A percentile compares a stretch with the other conserved stretches of the same genome.
Evolutionary conservation across 257 asterid species (phyloP).

Genomic region (Paraleonurus japonicus): DNA sequence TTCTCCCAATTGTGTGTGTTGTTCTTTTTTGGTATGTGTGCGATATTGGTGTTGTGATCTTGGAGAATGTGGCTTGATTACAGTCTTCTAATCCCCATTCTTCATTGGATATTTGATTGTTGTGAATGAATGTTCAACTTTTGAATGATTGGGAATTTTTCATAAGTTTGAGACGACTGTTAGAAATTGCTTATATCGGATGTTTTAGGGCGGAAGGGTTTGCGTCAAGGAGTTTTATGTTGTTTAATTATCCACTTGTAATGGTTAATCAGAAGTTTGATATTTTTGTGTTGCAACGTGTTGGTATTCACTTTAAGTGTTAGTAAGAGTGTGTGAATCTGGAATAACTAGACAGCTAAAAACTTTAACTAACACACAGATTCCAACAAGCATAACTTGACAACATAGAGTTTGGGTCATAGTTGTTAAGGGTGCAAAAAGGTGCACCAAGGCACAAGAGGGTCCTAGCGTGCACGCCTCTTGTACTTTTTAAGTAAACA

Average conservation of each 20-base stretch:
- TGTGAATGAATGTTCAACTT: not conserved
- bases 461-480: not conserved
- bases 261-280: not conserved
- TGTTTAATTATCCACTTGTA: not conserved
- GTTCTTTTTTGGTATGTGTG: not conserved
- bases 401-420: not conserved
- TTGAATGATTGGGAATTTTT: not conserved
- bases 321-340: not conserved
- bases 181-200: not conserved
- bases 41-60: conserved; percentile 6
- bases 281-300: not conserved
- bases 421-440: not conserved
- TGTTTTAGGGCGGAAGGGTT: not conserved
- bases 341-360: not conserved
- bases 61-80: conserved; percentile 19
- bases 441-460: not conserved
- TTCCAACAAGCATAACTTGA: not conserved
- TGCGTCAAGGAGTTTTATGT: not conserved
- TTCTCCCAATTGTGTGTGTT: conserved; percentile 4
- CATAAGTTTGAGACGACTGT: not conserved
- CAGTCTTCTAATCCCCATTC: conserved; percentile 1
- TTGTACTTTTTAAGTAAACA: not conserved
- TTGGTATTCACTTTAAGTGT: not conserved
- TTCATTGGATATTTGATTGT: conserved; percentile 3
- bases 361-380: not conserved